Percentiles rank a stretch among this genome's conserved stretches.
Evolutionary conservation across 73 alveolate genomes (phyloP).

Genomic region (Paramecium biaurelia): DNA sequence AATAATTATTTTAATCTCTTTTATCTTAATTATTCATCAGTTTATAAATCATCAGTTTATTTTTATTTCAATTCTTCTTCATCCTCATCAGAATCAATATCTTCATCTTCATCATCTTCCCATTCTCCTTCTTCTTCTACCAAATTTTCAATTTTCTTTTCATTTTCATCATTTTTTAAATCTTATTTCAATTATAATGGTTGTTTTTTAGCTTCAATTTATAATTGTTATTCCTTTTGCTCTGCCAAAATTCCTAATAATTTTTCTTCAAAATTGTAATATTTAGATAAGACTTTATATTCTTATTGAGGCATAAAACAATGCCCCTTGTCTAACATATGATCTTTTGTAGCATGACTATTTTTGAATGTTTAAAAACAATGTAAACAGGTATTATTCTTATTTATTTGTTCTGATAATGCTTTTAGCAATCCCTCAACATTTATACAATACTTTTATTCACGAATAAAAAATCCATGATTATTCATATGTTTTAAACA

Average conservation of each 20-base stretch:
- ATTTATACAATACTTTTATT: neutral
- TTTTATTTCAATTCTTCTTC: neutral
- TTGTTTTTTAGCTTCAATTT: neutral
- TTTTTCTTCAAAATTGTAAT: conserved; percentile 43
- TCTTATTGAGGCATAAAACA: conserved; percentile 41
- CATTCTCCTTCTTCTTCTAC: neutral
- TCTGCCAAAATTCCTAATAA: neutral
- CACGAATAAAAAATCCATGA: conserved; percentile 32
- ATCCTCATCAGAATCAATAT: neutral
- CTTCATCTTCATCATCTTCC: conserved; percentile 39
- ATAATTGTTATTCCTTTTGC: neutral
- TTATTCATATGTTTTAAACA: conserved; percentile 21
- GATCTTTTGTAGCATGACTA: neutral
- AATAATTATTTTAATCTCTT: conserved; percentile 2
- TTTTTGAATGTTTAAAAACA: conserved; percentile 15
- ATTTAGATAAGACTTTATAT: conserved; percentile 17
- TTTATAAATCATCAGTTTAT: neutral
- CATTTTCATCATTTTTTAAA: neutral
- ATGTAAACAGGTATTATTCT: conserved; percentile 27
- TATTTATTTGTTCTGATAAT: conserved; percentile 33
- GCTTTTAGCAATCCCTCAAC: conserved; percentile 34
- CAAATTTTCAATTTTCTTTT: neutral
- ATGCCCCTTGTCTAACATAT: conserved; percentile 37
- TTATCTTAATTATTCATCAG: neutral
- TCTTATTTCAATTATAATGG: neutral